These are phyloP conservation scores for Thuidium tamariscinum DNA, from an alignment of 225 moss, liverwort and hornwort genomes.

Conservation along the genomic window DNA sequence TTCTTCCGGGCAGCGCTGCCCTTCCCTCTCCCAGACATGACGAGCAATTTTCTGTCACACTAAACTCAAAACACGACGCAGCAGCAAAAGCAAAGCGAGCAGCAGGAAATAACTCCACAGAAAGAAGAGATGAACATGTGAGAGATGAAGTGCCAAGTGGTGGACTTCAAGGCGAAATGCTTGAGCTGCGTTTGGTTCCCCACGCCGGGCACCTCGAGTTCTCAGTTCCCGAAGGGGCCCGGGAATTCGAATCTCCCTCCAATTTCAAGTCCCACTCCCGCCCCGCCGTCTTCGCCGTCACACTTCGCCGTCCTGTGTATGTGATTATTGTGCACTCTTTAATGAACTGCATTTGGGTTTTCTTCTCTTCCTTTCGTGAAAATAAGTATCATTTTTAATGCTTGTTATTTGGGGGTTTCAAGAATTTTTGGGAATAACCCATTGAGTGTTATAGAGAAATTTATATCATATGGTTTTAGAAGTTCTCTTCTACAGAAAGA, in stretches of 20 bases:
- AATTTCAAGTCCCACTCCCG: not conserved
- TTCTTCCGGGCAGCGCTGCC: not conserved
- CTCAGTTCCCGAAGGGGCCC: not conserved
- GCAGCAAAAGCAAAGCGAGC: not conserved
- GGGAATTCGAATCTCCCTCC: not conserved
- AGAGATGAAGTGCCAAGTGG: accelerated
- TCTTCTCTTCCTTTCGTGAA: not conserved
- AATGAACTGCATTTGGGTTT: not conserved
- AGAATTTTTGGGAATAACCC: not conserved
- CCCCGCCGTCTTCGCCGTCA: not conserved
- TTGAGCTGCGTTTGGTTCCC: not conserved
- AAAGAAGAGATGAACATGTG: accelerated
- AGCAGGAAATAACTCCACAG: accelerated
- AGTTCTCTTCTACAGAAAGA: not conserved
- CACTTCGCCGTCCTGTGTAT: not conserved
- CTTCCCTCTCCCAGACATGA: not conserved
- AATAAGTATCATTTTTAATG: not conserved
- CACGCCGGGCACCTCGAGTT: not conserved
- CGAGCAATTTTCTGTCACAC: not conserved
- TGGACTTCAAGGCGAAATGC: not conserved
- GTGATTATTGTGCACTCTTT: not conserved
- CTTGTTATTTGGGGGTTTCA: not conserved
- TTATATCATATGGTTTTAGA: not conserved
- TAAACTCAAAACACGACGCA: not conserved
- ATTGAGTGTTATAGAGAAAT: not conserved